A percentile compares a stretch with the other conserved stretches of the same genome.
Conservation (phyloP, 2,329 filamentous ascomycete genomes). For the Cordyceps cateniannulata region DNA sequence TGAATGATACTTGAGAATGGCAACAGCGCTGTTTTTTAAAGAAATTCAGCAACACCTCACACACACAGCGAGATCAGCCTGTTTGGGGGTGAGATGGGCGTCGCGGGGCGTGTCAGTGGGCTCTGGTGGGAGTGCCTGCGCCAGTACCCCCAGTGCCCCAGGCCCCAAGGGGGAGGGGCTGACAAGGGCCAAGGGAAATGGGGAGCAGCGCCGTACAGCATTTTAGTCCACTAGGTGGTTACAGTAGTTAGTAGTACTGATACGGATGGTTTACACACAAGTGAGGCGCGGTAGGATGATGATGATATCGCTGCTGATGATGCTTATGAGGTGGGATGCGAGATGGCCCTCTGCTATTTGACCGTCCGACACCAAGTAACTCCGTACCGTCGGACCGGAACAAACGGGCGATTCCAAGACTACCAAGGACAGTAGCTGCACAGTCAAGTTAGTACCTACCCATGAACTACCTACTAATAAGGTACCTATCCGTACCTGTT, state of each 20-base stretch:
- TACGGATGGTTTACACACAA: too few relatives aligned
- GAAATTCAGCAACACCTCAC: too few relatives aligned
- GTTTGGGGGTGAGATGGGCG: too few relatives aligned
- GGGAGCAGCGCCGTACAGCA: neutral
- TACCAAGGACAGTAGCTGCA: too few relatives aligned
- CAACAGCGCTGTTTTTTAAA: neutral
- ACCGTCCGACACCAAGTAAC: too few relatives aligned
- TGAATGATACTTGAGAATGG: too few relatives aligned
- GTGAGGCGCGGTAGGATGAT: neutral
- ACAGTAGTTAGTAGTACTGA: too few relatives aligned
- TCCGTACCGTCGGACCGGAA: neutral
- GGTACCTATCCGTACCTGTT: too few relatives aligned
- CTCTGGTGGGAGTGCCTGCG: neutral
- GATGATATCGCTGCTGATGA: neutral
- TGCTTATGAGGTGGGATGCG: constrained; percentile 3
- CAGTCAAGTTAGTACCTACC: too few relatives aligned
- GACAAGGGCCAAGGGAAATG: neutral
- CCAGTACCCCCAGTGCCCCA: neutral
- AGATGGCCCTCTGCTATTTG: neutral
- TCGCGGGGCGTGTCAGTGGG: neutral
- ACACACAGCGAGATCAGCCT: too few relatives aligned
- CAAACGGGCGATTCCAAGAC: too few relatives aligned
- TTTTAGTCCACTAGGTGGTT: neutral
- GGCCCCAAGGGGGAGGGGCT: neutral
- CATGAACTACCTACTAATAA: too few relatives aligned